phyloP scores from a whole-genome alignment of 345 rosid species.

The Boechera retrofracta region DNA sequence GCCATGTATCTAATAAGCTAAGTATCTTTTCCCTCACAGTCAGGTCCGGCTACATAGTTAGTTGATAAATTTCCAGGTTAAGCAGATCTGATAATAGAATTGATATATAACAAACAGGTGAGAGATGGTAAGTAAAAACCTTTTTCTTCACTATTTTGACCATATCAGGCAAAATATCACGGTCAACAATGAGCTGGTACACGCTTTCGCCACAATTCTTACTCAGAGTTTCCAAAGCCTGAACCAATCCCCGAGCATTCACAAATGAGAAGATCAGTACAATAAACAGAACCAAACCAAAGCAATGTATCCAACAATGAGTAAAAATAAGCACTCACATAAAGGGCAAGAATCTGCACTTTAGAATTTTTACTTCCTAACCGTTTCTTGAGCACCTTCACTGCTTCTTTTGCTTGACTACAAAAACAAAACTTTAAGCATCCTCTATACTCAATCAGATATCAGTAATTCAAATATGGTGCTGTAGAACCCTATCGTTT shows the following conservation, averaged over 20 bases:
- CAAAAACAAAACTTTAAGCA: conserved; percentile 28
- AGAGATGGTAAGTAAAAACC: conserved; percentile 53
- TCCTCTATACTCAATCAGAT: conserved; percentile 3
- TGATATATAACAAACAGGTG: conserved; percentile 16
- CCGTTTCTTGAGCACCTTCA: conserved; percentile 90
- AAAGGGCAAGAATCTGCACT: conserved; percentile 83
- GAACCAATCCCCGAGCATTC: conserved; percentile 35
- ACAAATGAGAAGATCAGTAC: conserved; percentile 6
- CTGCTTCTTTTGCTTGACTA: conserved; percentile 91
- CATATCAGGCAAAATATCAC: conserved; percentile 94
- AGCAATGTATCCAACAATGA: not conserved
- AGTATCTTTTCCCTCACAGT: conserved; percentile 94
- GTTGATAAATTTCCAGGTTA: conserved; percentile 20
- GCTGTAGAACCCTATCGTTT: not conserved
- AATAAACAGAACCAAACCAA: conserved; percentile 3
- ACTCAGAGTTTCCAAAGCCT: conserved; percentile 95
- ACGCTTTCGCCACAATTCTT: conserved; percentile 92
- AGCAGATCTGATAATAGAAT: conserved; percentile 9
- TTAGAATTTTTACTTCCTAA: conserved; percentile 87
- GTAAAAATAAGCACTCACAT: conserved; percentile 56
- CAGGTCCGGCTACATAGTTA: conserved; percentile 82
- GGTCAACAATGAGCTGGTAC: conserved; percentile 85
- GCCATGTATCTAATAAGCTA: conserved; percentile 59
- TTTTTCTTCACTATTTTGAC: conserved; percentile 96
- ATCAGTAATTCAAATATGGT: not conserved